phyloP scores from a whole-genome alignment of 2,329 filamentous ascomycete genomes.

The Sporothrix brunneoviolacea region DNA sequence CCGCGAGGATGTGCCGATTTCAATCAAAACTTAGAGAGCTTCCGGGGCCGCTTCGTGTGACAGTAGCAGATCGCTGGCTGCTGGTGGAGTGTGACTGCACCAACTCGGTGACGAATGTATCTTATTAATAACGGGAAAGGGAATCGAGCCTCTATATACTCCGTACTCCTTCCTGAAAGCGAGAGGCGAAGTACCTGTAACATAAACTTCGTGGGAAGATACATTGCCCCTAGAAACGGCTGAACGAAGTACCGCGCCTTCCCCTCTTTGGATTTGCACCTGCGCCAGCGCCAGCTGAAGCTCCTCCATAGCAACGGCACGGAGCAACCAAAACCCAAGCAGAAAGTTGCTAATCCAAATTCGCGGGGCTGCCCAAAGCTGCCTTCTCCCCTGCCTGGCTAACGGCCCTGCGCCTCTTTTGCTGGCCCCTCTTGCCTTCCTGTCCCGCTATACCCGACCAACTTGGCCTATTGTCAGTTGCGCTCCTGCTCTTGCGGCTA shows the following conservation, averaged over 20 bases:
- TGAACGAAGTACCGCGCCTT: not conserved
- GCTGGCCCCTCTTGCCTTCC: not conserved
- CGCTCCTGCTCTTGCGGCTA: constrained; percentile 8
- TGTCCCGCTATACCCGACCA: constrained; percentile 3
- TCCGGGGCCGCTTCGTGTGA: not conserved
- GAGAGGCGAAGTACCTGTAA: no score
- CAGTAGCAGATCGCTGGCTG: no score
- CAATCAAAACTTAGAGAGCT: no score
- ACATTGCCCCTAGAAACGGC: no score
- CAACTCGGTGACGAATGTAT: no score
- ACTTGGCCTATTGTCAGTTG: not conserved
- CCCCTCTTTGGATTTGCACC: not conserved
- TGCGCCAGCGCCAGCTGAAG: not conserved
- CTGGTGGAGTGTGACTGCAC: no score
- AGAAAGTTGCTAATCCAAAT: constrained; percentile 4
- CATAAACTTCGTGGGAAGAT: no score
- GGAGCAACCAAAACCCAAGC: not conserved
- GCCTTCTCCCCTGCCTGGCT: constrained; percentile 2
- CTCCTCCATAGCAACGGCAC: constrained; percentile 3
- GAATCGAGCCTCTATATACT: no score
- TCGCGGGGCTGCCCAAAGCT: constrained; percentile 10
- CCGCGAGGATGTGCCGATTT: no score
- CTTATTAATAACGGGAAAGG: not conserved
- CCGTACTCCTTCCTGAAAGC: no score
- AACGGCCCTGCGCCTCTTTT: not conserved